Conservation (phyloP, 768 basidiomycete genomes). For the Pleurotus salmoneostramineus region DNA sequence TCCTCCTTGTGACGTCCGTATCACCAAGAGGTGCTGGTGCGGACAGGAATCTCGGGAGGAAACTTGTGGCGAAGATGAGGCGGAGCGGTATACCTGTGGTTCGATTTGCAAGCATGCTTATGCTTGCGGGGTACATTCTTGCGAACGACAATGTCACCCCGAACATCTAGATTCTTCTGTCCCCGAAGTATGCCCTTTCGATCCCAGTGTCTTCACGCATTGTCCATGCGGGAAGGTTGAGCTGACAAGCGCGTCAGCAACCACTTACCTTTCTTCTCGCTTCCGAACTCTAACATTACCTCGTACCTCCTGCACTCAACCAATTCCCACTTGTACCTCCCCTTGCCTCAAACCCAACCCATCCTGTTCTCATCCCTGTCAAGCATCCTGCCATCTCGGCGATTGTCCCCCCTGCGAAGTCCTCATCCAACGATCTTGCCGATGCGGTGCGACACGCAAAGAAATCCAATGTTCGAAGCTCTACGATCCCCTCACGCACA, state of each 20-base stretch:
- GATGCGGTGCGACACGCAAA: constrained; percentile 73
- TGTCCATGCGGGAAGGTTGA: constrained; percentile 77
- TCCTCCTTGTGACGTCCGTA: constrained; percentile 51
- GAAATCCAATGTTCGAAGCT: constrained; percentile 52
- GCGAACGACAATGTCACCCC: constrained; percentile 67
- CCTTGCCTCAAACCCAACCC: constrained; percentile 61
- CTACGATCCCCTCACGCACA: constrained; percentile 26
- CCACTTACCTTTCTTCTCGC: constrained; percentile 36
- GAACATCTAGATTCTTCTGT: background rate
- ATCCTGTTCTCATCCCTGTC: constrained; percentile 75
- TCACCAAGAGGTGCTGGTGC: constrained; percentile 73
- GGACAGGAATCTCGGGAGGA: constrained; percentile 60
- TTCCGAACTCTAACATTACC: constrained; percentile 19
- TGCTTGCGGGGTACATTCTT: constrained; percentile 70
- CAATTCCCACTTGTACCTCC: constrained; percentile 76
- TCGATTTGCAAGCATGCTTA: constrained; percentile 45
- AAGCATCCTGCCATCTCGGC: constrained; percentile 67
- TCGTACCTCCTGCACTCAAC: constrained; percentile 59
- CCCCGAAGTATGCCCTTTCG: constrained; percentile 55
- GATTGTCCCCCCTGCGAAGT: constrained; percentile 78
- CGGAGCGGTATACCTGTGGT: constrained; percentile 58
- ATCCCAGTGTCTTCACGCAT: constrained; percentile 59
- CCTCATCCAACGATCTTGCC: constrained; percentile 70
- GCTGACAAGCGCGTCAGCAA: background rate
- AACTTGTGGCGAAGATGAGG: constrained; percentile 70